Conservation (phyloP, 257 asterid species). For the Solanum acaule region DNA sequence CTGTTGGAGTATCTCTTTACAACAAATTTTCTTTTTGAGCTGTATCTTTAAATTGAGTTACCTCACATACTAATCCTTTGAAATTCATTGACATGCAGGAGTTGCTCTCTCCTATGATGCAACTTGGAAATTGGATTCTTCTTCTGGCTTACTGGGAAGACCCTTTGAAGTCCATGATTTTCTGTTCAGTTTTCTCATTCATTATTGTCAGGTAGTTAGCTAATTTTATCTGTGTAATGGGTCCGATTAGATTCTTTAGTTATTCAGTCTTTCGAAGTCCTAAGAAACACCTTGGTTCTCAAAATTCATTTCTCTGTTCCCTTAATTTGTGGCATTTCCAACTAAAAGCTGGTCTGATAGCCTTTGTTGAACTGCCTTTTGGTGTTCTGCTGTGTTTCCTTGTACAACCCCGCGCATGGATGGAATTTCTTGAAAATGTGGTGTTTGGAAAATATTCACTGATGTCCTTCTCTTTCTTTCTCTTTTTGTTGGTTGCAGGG, state of each 20-base stretch:
- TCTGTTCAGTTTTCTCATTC: conserved; percentile 50
- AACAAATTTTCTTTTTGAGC: neutral
- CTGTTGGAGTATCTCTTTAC: neutral
- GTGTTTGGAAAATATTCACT: neutral
- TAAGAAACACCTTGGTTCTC: neutral
- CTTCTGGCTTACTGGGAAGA: conserved; percentile 71
- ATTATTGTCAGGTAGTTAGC: conserved; percentile 43
- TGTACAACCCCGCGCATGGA: neutral
- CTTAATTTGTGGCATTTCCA: neutral
- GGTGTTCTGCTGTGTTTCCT: neutral
- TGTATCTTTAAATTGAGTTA: neutral
- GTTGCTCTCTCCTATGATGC: conserved; percentile 69
- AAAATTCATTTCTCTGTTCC: neutral
- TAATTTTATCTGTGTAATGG: neutral
- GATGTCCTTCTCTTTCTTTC: neutral
- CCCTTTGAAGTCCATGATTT: conserved; percentile 48
- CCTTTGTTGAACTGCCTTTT: neutral
- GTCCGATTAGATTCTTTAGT: neutral
- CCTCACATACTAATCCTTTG: neutral
- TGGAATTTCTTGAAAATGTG: neutral
- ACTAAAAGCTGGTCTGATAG: neutral
- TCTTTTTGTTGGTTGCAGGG: conserved; percentile 44
- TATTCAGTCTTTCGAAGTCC: neutral
- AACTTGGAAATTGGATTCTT: conserved; percentile 53
- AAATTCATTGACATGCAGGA: conserved; percentile 47